phyloP scores from a whole-genome alignment of 768 basidiomycete genomes.

The Steccherinum ochraceum region DNA sequence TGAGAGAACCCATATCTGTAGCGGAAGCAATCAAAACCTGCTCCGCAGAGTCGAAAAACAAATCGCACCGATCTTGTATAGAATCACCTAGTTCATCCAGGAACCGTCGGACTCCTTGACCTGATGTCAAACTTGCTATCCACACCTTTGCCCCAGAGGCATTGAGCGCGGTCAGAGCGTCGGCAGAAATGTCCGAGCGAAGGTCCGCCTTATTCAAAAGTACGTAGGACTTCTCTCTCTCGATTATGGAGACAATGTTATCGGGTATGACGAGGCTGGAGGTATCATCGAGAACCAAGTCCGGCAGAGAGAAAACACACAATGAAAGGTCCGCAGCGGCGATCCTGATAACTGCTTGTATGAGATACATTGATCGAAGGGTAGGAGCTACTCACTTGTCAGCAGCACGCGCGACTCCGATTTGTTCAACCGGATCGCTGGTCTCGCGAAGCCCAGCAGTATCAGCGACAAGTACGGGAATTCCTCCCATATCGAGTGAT shows the following conservation, averaged over 20 bases:
- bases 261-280: constrained; percentile 32
- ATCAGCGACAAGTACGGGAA: constrained; percentile 76
- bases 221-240: constrained; percentile 50
- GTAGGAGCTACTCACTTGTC: constrained; percentile 40
- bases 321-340: constrained; percentile 62
- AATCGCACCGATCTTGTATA: constrained; percentile 39
- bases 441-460: constrained; percentile 80
- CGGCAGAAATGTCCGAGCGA: constrained; percentile 9
- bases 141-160: constrained; percentile 30
- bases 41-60: no score
- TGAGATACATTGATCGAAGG: not conserved
- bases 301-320: constrained; percentile 75
- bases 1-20: constrained; percentile 9
- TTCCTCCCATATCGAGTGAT: constrained; percentile 81
- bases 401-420: constrained; percentile 73
- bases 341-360: constrained; percentile 39
- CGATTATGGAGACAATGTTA: constrained; percentile 42
- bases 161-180: not conserved
- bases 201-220: constrained; percentile 80
- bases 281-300: constrained; percentile 19
- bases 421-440: constrained; percentile 66
- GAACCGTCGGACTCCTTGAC: constrained; percentile 53
- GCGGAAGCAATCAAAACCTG: not conserved
- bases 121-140: constrained; percentile 56
- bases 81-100: constrained; percentile 48